Conservation (phyloP, 345 rosid genomes). For the Raphanus raphanistrum region DNA sequence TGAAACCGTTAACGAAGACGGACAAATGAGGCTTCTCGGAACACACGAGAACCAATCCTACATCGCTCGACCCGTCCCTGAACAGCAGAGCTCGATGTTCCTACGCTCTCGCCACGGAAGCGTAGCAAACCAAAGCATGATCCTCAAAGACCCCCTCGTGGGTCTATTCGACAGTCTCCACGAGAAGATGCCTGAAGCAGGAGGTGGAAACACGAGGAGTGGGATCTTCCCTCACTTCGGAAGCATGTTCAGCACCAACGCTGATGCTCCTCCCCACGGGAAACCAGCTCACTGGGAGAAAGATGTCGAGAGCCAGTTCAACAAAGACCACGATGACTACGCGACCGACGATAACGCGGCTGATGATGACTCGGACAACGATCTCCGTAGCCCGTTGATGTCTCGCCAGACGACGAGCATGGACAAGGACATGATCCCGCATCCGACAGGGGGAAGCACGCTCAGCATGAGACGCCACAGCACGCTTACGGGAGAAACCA, state of each 20-base stretch:
- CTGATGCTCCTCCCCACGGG: slow-evolving; percentile 45
- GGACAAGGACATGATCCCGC: slow-evolving; percentile 73
- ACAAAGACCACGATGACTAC: slow-evolving; percentile 67
- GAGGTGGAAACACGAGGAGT: slow-evolving; percentile 68
- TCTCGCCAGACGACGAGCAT: slow-evolving; percentile 86
- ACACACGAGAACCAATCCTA: slow-evolving; percentile 80
- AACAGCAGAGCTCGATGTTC: slow-evolving; percentile 69
- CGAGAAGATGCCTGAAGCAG: slow-evolving; percentile 82
- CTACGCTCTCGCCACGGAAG: slow-evolving; percentile 86
- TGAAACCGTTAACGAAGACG: slow-evolving; percentile 62
- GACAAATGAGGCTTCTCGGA: slow-evolving; percentile 68
- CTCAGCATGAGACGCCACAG: slow-evolving; percentile 67
- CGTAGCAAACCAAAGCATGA: slow-evolving; percentile 61
- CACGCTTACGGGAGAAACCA: slow-evolving; percentile 67
- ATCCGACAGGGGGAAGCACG: slow-evolving; percentile 60
- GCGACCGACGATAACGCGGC: slow-evolving; percentile 50
- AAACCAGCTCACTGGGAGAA: slow-evolving; percentile 77
- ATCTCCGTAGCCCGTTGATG: slow-evolving; percentile 81
- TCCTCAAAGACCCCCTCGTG: slow-evolving; percentile 91
- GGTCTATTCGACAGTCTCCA: slow-evolving; percentile 85
- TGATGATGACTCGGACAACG: slow-evolving; percentile 70
- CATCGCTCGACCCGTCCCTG: slow-evolving; percentile 83
- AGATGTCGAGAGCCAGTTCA: slow-evolving; percentile 61
- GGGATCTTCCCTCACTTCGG: slow-evolving; percentile 83
- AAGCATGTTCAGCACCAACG: slow-evolving; percentile 84